Base-by-base conservation (phyloP, 805 yeast genomes). In the Scheffersomyces ergatensis region DNA sequence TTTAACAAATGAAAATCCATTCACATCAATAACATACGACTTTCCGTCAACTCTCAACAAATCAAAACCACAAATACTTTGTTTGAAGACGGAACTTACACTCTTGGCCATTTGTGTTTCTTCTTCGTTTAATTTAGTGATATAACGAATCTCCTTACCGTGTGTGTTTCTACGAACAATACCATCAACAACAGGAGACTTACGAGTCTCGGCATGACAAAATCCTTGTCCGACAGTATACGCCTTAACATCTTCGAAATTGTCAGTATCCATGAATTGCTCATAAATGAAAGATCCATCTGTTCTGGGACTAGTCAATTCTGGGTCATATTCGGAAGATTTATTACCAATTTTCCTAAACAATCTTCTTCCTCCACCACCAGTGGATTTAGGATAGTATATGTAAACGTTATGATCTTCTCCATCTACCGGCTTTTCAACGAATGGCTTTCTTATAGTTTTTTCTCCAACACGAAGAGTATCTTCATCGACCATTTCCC, bases 171-270 rank as follows among this genome's bases (percentile, higher is more conserved):
- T 78, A 56, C 97, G 77, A 19, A 93, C 99, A 43, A 93, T 87
- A 35, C 99, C 99, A 66, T 93, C 99, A n/a, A 93, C 99, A 3
- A 93, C 99, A 1, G 99, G 99, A 0, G 97, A 89, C 62, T 93
- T 93, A 56, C 99, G 77, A 1, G 99, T 93, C 59, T 93, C 99
- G 0, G 99, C 99, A 62, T 93, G 99, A 60, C 99, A 93, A 57
- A 78, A 93, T 15, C 70, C 70, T 2, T 84, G 80, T 1, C 99
- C 98, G 3, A 93, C 98, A 1, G 99, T 93, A 62, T 93, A 93
- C 0, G 98, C 98, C 65, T 93, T 93, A 47, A 93, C 99, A 63
- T 93, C 99, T 66, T 93, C 99, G 56, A 89, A 90, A 59, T 93
- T 93, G 62, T 93, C 97, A 2, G 99, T 92, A 59, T 93, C 97